Conservation (phyloP, 2,329 filamentous ascomycete species). For the Lachnellula willkommii region DNA sequence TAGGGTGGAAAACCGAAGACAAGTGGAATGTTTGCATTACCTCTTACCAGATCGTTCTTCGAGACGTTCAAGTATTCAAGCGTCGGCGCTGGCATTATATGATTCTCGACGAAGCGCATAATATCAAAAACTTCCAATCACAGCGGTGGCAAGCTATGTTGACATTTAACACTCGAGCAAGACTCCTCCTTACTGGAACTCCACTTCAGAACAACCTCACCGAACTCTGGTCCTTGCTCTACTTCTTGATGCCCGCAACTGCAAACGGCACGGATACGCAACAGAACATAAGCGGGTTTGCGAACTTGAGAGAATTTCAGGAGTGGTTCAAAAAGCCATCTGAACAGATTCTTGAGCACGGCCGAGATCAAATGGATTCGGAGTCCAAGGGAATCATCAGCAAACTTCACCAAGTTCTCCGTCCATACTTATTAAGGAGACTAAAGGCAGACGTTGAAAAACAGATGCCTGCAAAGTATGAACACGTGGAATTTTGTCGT, state of each 20-base stretch:
- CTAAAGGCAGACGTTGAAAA: slow-evolving; percentile 97
- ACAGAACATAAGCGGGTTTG: slow-evolving; percentile 81
- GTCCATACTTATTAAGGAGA: slow-evolving; percentile 84
- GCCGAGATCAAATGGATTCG: slow-evolving; percentile 87
- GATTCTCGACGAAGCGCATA: slow-evolving; percentile 96
- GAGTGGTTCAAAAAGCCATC: slow-evolving; percentile 95
- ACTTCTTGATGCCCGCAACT: slow-evolving; percentile 90
- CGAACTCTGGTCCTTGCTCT: slow-evolving; percentile 92
- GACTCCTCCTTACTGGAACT: slow-evolving; percentile 86
- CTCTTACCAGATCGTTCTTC: slow-evolving; percentile 91
- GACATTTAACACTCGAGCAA: slow-evolving; percentile 83
- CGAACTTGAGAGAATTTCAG: slow-evolving; percentile 91
- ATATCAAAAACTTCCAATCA: slow-evolving; percentile 99
- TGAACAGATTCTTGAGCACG: slow-evolving; percentile 92
- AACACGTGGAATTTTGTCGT: slow-evolving; percentile 93
- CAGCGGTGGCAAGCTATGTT: slow-evolving; percentile 94
- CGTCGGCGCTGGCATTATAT: slow-evolving; percentile 94
- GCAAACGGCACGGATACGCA: slow-evolving; percentile 38
- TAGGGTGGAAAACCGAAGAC: slow-evolving; percentile 89
- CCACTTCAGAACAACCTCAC: slow-evolving; percentile 96
- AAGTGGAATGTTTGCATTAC: slow-evolving; percentile 97
- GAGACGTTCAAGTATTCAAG: slow-evolving; percentile 91
- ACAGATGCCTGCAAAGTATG: slow-evolving; percentile 97
- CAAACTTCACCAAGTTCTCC: slow-evolving; percentile 88
- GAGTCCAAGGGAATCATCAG: slow-evolving; percentile 87